These are phyloP conservation scores for Entrophospora sp. DNA, from an alignment of 192 early-diverging fungal genomes.

Conservation along the genomic window DNA sequence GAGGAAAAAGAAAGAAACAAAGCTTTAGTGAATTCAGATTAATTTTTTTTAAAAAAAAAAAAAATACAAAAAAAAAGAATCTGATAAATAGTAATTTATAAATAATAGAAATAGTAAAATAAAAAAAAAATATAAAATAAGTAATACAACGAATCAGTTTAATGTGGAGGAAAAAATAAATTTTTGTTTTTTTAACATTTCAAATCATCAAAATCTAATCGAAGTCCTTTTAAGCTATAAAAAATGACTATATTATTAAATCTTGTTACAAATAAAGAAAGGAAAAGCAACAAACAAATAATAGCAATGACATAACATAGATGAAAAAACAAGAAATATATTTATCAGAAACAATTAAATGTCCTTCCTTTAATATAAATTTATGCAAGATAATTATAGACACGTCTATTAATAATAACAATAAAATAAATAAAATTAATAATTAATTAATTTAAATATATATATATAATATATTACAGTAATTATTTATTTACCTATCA, in stretches of 20 bases:
- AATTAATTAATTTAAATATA: neutral
- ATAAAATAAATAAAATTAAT: neutral
- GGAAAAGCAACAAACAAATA: neutral
- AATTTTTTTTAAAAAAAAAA: too few relatives aligned
- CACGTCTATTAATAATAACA: slow-evolving; percentile 6
- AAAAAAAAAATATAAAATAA: too few relatives aligned
- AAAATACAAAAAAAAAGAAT: too few relatives aligned
- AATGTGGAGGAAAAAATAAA: too few relatives aligned
- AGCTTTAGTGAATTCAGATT: too few relatives aligned
- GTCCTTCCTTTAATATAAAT: neutral
- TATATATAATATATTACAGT: neutral
- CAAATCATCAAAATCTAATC: neutral
- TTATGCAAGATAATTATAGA: slow-evolving; percentile 22
- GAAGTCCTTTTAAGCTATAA: neutral
- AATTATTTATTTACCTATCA: slow-evolving; percentile 33
- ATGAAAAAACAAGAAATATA: neutral
- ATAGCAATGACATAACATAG: neutral
- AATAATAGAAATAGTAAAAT: too few relatives aligned
- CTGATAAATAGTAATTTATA: too few relatives aligned
- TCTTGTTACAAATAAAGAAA: neutral
- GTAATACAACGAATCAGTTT: too few relatives aligned
- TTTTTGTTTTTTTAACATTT: neutral
- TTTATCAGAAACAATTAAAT: neutral
- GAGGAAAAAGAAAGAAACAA: too few relatives aligned
- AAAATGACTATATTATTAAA: neutral